phyloP scores from a whole-genome alignment of 768 basidiomycete species.

The Mycena crocata region DNA sequence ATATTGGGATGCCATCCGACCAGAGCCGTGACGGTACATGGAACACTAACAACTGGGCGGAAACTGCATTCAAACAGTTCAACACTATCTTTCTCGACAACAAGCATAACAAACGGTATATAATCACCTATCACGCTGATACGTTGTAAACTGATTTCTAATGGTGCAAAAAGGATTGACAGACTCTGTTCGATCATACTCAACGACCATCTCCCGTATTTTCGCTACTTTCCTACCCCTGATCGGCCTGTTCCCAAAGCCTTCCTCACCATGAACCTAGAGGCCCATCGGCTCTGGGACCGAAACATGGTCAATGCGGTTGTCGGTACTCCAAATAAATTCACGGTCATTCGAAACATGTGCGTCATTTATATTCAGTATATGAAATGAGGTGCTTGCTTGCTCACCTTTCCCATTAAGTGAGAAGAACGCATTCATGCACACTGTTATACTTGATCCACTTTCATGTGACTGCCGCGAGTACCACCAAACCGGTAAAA shows the following conservation, averaged over 20 bases:
- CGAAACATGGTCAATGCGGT: neutral
- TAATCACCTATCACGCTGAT: neutral
- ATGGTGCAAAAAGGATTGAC: neutral
- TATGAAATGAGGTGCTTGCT: no score
- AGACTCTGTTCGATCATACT: slow-evolving; percentile 2
- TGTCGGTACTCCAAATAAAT: neutral
- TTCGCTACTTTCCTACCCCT: slow-evolving; percentile 6
- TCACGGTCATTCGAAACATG: neutral
- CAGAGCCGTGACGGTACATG: no score
- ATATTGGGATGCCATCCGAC: slow-evolving; percentile 24
- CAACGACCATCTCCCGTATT: slow-evolving; percentile 8
- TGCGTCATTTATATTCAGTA: no score
- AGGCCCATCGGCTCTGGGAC: slow-evolving; percentile 11
- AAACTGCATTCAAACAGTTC: slow-evolving; percentile 18
- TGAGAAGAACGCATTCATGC: neutral
- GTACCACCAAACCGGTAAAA: neutral
- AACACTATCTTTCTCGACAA: slow-evolving; percentile 14
- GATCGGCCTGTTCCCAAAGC: neutral
- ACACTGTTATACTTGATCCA: neutral
- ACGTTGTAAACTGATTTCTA: no score
- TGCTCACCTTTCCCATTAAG: no score
- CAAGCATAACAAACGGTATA: slow-evolving; percentile 18
- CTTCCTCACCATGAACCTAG: neutral
- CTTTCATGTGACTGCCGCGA: neutral
- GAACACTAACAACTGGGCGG: slow-evolving; percentile 23